phyloP scores from a whole-genome alignment of 192 early-diverging fungal species.

The Backusella tarrabulga region DNA sequence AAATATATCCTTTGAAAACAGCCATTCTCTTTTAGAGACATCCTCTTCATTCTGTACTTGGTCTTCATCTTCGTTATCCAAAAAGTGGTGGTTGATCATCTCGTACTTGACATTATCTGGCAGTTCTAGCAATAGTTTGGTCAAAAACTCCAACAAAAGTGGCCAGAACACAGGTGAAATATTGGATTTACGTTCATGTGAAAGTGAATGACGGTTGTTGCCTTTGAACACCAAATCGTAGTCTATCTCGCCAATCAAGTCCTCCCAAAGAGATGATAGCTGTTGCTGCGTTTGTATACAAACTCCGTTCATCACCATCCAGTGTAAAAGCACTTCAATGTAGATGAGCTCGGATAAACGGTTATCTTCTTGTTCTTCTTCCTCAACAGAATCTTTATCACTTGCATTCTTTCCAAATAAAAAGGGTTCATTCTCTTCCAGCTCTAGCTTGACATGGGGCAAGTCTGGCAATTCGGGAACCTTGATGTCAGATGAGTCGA shows the following conservation, averaged over 20 bases:
- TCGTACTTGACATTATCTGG: conserved; percentile 19
- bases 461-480: neutral
- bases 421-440: neutral
- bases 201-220: neutral
- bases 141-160: conserved; percentile 23
- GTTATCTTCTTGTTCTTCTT: neutral
- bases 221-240: conserved; percentile 5
- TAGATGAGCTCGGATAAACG: conserved; percentile 45
- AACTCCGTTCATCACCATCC: conserved; percentile 45
- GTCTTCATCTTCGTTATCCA: conserved; percentile 8
- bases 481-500: neutral
- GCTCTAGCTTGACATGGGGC: neutral
- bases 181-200: neutral
- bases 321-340: conserved; percentile 45
- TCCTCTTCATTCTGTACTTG: neutral
- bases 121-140: conserved; percentile 9
- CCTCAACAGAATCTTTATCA: neutral
- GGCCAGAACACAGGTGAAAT: conserved; percentile 23
- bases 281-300: conserved; percentile 1
- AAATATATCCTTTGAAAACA: neutral
- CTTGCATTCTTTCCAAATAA: neutral
- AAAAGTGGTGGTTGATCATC: conserved; percentile 22
- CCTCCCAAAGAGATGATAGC: conserved; percentile 11
- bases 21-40: neutral
- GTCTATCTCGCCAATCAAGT: conserved; percentile 11